Percentiles rank a stretch among this genome's conserved stretches.
Conservation (phyloP, 306 rosid species). For the Pachyrhizus erosus region DNA sequence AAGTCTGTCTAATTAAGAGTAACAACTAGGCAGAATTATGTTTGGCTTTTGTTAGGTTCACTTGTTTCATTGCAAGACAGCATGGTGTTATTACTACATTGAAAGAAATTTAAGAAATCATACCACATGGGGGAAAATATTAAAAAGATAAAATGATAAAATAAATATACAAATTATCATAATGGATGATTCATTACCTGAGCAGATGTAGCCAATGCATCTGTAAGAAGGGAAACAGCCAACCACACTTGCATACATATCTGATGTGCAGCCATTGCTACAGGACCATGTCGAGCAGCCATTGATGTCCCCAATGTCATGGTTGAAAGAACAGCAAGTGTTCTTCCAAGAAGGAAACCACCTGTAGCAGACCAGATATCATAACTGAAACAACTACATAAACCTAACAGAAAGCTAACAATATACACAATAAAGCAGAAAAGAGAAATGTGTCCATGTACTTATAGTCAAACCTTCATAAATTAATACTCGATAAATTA, state of each 20-base stretch:
- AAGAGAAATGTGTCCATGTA: neutral
- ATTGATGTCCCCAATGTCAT: slow-evolving; percentile 90
- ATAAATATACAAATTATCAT: slow-evolving; percentile 12
- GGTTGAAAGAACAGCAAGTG: slow-evolving; percentile 87
- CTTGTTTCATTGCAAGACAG: slow-evolving; percentile 34
- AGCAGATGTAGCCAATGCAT: slow-evolving; percentile 82
- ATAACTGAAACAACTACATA: slow-evolving; percentile 30
- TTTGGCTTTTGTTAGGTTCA: slow-evolving; percentile 27
- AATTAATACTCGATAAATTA: neutral
- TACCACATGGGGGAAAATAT: neutral
- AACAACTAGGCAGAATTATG: slow-evolving; percentile 13
- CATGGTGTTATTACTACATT: slow-evolving; percentile 26
- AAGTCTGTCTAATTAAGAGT: slow-evolving; percentile 12
- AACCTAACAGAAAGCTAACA: slow-evolving; percentile 44
- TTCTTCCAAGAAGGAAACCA: slow-evolving; percentile 92
- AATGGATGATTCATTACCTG: slow-evolving; percentile 65
- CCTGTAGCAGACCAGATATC: slow-evolving; percentile 61
- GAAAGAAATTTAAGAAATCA: slow-evolving; percentile 35
- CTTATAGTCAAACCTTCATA: neutral
- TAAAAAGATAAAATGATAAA: slow-evolving; percentile 10
- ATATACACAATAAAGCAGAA: neutral
- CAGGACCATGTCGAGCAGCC: slow-evolving; percentile 98
- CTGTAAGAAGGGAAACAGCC: slow-evolving; percentile 95
- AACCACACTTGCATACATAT: slow-evolving; percentile 97
- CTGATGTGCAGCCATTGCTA: slow-evolving; percentile 99